Evolutionary conservation across 2,329 filamentous ascomycete species (phyloP).

Genomic region (Hirsutella thompsonii): DNA sequence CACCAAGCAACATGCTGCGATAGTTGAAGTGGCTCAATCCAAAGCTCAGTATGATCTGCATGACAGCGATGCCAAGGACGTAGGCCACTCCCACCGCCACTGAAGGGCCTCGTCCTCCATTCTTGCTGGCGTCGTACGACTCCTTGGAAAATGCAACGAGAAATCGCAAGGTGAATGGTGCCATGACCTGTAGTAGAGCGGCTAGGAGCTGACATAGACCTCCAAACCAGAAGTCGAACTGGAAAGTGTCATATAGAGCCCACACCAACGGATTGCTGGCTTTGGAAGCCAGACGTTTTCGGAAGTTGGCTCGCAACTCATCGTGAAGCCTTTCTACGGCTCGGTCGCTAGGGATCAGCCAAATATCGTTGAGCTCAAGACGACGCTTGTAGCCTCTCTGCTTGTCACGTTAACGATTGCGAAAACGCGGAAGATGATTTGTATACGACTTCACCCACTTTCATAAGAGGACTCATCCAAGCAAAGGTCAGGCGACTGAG

Average conservation of each 20-base stretch:
- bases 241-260: conserved; percentile 79
- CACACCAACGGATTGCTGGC: conserved; percentile 62
- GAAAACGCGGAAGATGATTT: not conserved
- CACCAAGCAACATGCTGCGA: conserved; percentile 82
- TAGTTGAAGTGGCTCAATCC: conserved; percentile 87
- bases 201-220: conserved; percentile 64
- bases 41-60: conserved; percentile 75
- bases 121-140: conserved; percentile 54
- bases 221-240: conserved; percentile 71
- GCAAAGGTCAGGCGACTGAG: conserved; percentile 70
- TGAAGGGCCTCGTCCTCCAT: conserved; percentile 41
- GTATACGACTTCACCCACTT: conserved; percentile 29
- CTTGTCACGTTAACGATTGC: no score
- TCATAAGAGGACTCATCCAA: conserved; percentile 87
- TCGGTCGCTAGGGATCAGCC: conserved; percentile 72
- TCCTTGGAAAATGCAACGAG: conserved; percentile 78
- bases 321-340: conserved; percentile 56
- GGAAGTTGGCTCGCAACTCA: conserved; percentile 55
- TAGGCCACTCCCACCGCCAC: conserved; percentile 70
- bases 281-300: conserved; percentile 50
- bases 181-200: conserved; percentile 65
- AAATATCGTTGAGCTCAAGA: conserved; percentile 51
- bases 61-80: conserved; percentile 68
- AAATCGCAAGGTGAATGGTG: conserved; percentile 75
- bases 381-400: not conserved